Conservation (phyloP, 495 filamentous ascomycete species). For the Talaromyces proteolyticus region DNA sequence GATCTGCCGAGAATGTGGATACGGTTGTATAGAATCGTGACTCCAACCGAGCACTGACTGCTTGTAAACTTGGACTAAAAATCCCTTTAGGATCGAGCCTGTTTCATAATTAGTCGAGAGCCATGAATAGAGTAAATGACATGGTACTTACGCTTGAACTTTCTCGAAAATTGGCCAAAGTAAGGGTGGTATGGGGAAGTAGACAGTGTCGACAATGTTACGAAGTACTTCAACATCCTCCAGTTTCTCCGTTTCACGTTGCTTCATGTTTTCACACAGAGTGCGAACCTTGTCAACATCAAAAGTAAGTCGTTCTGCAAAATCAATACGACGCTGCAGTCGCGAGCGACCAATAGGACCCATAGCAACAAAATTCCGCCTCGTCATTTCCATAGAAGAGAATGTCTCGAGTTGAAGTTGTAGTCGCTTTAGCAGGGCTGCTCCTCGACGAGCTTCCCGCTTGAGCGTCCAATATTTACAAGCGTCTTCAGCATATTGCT, state of each 20-base stretch:
- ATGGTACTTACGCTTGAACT: constrained; percentile 58
- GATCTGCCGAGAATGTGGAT: constrained; percentile 64
- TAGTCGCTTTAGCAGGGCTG: constrained; percentile 83
- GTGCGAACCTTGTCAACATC: constrained; percentile 70
- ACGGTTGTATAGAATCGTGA: constrained; percentile 71
- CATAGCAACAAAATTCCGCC: constrained; percentile 88
- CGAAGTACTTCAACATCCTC: constrained; percentile 69
- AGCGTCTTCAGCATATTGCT: constrained; percentile 85
- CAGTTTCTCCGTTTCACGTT: constrained; percentile 69
- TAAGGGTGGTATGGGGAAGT: constrained; percentile 78
- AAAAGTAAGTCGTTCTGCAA: constrained; percentile 65
- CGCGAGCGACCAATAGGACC: constrained; percentile 74
- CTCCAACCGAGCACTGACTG: constrained; percentile 59
- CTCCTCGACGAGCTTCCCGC: constrained; percentile 84
- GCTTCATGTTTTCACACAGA: constrained; percentile 61
- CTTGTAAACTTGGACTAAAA: constrained; percentile 59
- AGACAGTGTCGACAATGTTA: constrained; percentile 75
- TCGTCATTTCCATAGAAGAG: constrained; percentile 91
- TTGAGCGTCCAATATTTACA: constrained; percentile 99
- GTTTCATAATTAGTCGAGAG: constrained; percentile 27
- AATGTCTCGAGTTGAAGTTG: constrained; percentile 87
- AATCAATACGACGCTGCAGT: constrained; percentile 78
- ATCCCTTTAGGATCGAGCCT: constrained; percentile 70
- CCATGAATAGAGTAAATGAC: not conserved
- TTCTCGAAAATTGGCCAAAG: constrained; percentile 77